Conservation (phyloP, 2,329 filamentous ascomycete species). For the Samsoniella hepiali region DNA sequence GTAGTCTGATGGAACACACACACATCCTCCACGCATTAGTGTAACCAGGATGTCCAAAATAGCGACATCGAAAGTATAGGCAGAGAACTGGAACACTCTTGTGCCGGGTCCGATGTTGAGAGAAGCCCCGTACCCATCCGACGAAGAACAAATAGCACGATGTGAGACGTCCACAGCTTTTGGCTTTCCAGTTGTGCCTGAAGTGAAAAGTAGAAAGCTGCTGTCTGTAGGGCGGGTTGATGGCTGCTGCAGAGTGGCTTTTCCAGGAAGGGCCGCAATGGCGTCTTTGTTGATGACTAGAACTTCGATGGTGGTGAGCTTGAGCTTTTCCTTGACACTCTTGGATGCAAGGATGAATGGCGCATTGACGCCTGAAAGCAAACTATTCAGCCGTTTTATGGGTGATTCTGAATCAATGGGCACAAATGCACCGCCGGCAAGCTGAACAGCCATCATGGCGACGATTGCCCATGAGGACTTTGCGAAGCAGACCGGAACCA, state of each 20-base stretch:
- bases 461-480: conserved; percentile 20
- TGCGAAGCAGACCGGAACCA: conserved; percentile 18
- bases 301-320: background rate
- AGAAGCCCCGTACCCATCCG: background rate
- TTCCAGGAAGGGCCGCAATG: background rate
- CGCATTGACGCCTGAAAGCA: background rate
- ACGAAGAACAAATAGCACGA: background rate
- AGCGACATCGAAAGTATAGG: conserved; percentile 20
- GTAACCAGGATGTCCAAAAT: conserved; percentile 1
- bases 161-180: background rate
- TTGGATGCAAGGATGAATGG: background rate
- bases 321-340: background rate
- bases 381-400: background rate
- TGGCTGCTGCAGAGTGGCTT: background rate
- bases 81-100: conserved; percentile 20
- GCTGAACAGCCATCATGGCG: conserved; percentile 19
- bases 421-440: conserved; percentile 19
- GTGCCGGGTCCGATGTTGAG: conserved; percentile 4
- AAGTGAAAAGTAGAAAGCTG: background rate
- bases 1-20: conserved; percentile 1
- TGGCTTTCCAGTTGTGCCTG: background rate
- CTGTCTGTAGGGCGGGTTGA: background rate
- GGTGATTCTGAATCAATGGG: conserved; percentile 12
- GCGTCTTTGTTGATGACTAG: background rate
- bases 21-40: background rate